Evolutionary conservation across 768 basidiomycete genomes (phyloP).

Genomic region (Inosperma sp.): DNA sequence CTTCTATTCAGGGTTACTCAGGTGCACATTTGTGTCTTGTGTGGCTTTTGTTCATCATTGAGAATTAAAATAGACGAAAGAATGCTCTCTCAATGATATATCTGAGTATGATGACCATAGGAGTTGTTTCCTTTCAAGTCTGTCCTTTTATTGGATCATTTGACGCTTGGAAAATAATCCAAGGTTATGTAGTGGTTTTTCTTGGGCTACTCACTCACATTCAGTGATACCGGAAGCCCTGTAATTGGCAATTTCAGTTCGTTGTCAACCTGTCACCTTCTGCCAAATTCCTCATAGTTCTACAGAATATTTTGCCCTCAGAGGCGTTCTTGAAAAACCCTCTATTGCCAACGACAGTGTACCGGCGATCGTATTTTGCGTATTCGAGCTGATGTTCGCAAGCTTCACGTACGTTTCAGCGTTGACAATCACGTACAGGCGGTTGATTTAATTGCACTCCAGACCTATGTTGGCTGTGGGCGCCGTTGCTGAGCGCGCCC

Average conservation of each 20-base stretch:
- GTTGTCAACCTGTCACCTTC: conserved; percentile 21
- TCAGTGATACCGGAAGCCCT: conserved; percentile 64
- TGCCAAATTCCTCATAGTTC: not conserved
- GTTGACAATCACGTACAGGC: not conserved
- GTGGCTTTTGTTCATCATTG: not conserved
- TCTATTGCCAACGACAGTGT: conserved; percentile 69
- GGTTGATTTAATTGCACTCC: conserved; percentile 24
- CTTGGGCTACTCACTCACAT: conserved; percentile 93
- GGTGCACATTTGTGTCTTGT: conserved; percentile 11
- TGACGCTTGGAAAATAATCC: not conserved
- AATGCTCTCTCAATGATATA: too few relatives aligned
- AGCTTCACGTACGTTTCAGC: conserved; percentile 43
- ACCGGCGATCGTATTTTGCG: conserved; percentile 70
- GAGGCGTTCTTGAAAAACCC: conserved; percentile 66
- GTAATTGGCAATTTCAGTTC: conserved; percentile 84
- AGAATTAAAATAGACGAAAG: too few relatives aligned
- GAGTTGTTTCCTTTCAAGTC: conserved; percentile 95
- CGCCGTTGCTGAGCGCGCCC: conserved; percentile 92
- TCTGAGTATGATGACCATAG: too few relatives aligned
- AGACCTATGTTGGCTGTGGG: conserved; percentile 88
- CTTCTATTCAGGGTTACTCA: conserved; percentile 85
- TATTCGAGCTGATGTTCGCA: conserved; percentile 85
- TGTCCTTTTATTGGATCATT: conserved; percentile 18
- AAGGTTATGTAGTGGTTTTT: conserved; percentile 77
- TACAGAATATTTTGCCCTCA: conserved; percentile 77